These are phyloP conservation scores for Cryptomeria japonica DNA, from an alignment of 75 land plant species.

Conservation along the genomic window DNA sequence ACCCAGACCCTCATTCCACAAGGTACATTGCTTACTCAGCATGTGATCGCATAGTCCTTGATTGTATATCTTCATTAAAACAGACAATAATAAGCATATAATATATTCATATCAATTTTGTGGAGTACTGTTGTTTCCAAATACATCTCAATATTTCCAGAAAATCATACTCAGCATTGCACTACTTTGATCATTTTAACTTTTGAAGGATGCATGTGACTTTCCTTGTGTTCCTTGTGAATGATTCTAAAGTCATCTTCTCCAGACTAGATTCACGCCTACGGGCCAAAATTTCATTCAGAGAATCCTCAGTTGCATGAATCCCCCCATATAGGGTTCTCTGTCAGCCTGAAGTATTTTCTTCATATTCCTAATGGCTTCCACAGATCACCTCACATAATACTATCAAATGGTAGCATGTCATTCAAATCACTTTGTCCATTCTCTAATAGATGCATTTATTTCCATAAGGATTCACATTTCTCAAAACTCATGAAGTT, in stretches of 20 bases:
- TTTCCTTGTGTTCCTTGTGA: neutral
- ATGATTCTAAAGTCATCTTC: neutral
- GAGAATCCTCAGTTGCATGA: neutral
- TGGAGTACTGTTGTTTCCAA: neutral
- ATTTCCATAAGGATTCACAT: neutral
- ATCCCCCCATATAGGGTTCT: neutral
- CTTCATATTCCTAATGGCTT: neutral
- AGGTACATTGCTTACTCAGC: too few relatives aligned
- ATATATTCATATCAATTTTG: neutral
- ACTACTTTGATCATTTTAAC: neutral
- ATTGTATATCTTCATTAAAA: neutral
- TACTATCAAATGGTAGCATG: neutral
- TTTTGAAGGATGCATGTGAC: neutral
- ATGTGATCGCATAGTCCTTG: neutral
- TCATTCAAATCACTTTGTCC: neutral
- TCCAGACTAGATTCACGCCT: neutral
- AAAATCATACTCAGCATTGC: neutral
- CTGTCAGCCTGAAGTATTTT: neutral
- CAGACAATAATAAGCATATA: neutral
- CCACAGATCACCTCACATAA: neutral
- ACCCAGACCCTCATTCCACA: too few relatives aligned
- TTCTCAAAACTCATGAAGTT: neutral
- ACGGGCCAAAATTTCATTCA: neutral
- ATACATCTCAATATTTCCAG: neutral
- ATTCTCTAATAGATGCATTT: neutral